Conservation (phyloP, 257 asterid species). For the Cordia subcordata region DNA sequence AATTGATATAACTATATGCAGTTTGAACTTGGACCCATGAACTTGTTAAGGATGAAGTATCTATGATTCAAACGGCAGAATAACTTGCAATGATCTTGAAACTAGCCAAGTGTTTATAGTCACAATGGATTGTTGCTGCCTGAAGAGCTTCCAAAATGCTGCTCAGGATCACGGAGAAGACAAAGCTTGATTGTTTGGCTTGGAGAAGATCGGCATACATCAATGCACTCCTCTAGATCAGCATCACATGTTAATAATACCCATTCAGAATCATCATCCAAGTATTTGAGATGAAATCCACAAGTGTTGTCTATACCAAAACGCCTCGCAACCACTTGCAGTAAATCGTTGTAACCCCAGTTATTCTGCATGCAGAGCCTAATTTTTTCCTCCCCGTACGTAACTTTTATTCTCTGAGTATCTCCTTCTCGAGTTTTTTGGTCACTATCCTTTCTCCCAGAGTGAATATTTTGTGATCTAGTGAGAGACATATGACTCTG, state of each 20-base stretch:
- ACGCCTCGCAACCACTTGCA: slow-evolving; percentile 51
- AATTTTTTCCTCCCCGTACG: slow-evolving; percentile 68
- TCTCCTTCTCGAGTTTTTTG: slow-evolving; percentile 26
- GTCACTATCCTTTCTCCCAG: slow-evolving; percentile 9
- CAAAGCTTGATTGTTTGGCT: slow-evolving; percentile 59
- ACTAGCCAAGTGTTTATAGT: neutral
- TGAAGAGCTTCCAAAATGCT: slow-evolving; percentile 39
- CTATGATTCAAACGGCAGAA: neutral
- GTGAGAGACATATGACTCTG: slow-evolving; percentile 38
- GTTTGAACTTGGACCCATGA: too few relatives aligned
- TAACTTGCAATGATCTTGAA: neutral
- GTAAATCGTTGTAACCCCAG: slow-evolving; percentile 60
- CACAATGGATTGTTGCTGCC: slow-evolving; percentile 31
- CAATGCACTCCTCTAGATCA: slow-evolving; percentile 81
- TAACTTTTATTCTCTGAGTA: slow-evolving; percentile 58
- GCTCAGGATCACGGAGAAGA: slow-evolving; percentile 34
- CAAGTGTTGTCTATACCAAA: slow-evolving; percentile 50
- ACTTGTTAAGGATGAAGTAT: too few relatives aligned
- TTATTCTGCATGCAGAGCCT: slow-evolving; percentile 61
- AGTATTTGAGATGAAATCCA: slow-evolving; percentile 61
- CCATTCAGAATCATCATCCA: slow-evolving; percentile 94
- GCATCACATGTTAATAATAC: slow-evolving; percentile 81
- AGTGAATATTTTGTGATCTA: slow-evolving; percentile 22
- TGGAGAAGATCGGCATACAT: slow-evolving; percentile 40
- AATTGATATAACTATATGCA: too few relatives aligned